These are phyloP conservation scores for Pseudocercospora pini-densiflorae DNA, from an alignment of 2,329 filamentous ascomycete species.

Conservation along the genomic window DNA sequence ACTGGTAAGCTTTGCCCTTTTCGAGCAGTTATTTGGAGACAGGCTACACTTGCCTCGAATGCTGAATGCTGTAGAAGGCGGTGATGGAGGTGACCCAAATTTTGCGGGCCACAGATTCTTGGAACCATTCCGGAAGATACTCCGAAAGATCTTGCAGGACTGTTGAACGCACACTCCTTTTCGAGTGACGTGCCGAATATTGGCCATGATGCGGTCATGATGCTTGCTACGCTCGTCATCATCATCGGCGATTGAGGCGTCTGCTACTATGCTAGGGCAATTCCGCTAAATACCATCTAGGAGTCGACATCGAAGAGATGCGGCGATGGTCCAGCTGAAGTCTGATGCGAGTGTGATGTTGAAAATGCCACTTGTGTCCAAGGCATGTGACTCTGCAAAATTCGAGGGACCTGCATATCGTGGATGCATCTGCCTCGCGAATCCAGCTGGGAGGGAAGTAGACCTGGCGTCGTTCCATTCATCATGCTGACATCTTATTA, in stretches of 20 bases:
- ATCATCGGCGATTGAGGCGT: not conserved
- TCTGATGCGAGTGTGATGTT: not conserved
- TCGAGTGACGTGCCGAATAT: not conserved
- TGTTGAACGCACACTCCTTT: not conserved
- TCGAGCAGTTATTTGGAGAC: conserved; percentile 2
- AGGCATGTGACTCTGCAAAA: not conserved
- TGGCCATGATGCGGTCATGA: not conserved
- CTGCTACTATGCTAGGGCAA: not conserved
- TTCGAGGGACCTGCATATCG: not conserved
- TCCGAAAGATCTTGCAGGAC: not conserved
- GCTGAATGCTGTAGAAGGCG: not conserved
- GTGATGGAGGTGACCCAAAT: not conserved
- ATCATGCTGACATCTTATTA: not conserved
- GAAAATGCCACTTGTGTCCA: not conserved
- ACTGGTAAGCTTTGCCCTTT: not conserved
- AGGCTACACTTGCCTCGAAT: not conserved
- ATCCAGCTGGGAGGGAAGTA: not conserved
- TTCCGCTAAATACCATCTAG: not conserved
- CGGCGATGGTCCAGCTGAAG: not conserved
- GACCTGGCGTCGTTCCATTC: not conserved
- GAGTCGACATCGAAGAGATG: not conserved
- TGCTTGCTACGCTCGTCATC: not conserved
- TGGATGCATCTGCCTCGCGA: not conserved
- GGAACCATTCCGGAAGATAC: not conserved
- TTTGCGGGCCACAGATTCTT: not conserved